A percentile compares a stretch with the other conserved stretches of the same genome.
These are phyloP conservation scores for Pseudopyricularia cyperi DNA, from an alignment of 2,329 filamentous ascomycete genomes.

Conservation along the genomic window DNA sequence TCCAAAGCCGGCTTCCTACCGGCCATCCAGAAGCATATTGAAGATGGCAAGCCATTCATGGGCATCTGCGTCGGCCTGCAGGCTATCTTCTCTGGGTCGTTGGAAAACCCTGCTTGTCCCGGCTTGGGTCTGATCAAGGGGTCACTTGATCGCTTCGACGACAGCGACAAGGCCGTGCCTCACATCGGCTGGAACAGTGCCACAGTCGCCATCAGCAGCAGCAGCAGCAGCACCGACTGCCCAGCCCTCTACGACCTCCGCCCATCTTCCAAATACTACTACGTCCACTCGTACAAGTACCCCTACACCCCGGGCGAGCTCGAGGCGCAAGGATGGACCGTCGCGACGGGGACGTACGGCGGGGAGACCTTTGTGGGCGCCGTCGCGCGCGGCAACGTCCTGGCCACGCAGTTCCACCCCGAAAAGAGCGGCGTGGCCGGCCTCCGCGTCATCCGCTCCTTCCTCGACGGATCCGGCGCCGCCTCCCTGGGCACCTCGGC, in stretches of 20 bases:
- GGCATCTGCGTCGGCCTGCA: conserved; percentile 93
- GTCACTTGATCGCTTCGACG: conserved; percentile 62
- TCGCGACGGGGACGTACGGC: conserved; percentile 85
- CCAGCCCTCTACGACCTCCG: conserved; percentile 62
- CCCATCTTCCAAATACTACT: conserved; percentile 90
- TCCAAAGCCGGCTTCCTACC: conserved; percentile 70
- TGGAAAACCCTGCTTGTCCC: conserved; percentile 57
- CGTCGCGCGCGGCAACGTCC: conserved; percentile 70
- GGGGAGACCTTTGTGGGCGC: conserved; percentile 85
- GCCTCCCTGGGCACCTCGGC: conserved; percentile 29
- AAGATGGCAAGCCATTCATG: conserved; percentile 92
- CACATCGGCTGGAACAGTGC: conserved; percentile 99
- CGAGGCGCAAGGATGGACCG: conserved; percentile 73
- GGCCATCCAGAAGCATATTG: conserved; percentile 71
- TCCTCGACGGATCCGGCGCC: conserved; percentile 59
- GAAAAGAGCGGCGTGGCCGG: conserved; percentile 93
- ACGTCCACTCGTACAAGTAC: conserved; percentile 88
- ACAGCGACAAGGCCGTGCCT: conserved; percentile 74
- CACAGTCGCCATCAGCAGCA: conserved; percentile 31
- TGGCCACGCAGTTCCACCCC: conserved; percentile 93
- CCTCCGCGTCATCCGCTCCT: conserved; percentile 70
- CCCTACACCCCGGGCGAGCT: conserved; percentile 62
- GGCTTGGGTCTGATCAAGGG: conserved; percentile 67
- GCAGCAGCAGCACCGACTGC: conserved; percentile 12
- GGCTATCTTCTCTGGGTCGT: conserved; percentile 75